phyloP scores from a whole-genome alignment of 495 filamentous ascomycete species.

The Penicillium mononematosum region DNA sequence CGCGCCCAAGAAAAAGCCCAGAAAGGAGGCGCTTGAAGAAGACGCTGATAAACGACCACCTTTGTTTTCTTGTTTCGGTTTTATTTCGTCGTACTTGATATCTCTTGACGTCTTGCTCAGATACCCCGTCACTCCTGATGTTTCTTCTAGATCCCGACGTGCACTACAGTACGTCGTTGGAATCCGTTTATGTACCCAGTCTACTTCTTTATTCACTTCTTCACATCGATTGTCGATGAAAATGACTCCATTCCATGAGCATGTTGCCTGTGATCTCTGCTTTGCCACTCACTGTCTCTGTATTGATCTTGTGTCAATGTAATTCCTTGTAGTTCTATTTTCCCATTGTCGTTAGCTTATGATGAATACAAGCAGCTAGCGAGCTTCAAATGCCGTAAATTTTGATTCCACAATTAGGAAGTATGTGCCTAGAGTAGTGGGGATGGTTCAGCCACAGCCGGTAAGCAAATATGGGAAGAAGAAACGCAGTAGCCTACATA shows the following conservation, averaged over 20 bases:
- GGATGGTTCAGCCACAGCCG: slow-evolving; percentile 5
- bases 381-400: background rate
- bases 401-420: background rate
- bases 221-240: slow-evolving; percentile 28
- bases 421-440: background rate
- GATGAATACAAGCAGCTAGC: background rate
- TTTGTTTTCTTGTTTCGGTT: slow-evolving; percentile 16
- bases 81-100: slow-evolving; percentile 26
- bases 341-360: background rate
- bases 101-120: slow-evolving; percentile 40
- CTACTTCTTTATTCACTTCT: slow-evolving; percentile 13
- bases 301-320: slow-evolving; percentile 8
- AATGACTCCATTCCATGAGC: slow-evolving; percentile 21
- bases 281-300: background rate
- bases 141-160: slow-evolving; percentile 37
- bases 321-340: slow-evolving; percentile 10
- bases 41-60: slow-evolving; percentile 32
- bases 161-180: slow-evolving; percentile 19
- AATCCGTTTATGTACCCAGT: slow-evolving; percentile 23
- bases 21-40: slow-evolving; percentile 57
- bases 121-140: slow-evolving; percentile 43
- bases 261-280: slow-evolving; percentile 8
- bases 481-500: slow-evolving; percentile 7
- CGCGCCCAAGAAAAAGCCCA: slow-evolving; percentile 80
- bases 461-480: background rate